Base-by-base conservation (phyloP, 2,329 filamentous ascomycete species). In the Lasiodiplodia sp. region DNA sequence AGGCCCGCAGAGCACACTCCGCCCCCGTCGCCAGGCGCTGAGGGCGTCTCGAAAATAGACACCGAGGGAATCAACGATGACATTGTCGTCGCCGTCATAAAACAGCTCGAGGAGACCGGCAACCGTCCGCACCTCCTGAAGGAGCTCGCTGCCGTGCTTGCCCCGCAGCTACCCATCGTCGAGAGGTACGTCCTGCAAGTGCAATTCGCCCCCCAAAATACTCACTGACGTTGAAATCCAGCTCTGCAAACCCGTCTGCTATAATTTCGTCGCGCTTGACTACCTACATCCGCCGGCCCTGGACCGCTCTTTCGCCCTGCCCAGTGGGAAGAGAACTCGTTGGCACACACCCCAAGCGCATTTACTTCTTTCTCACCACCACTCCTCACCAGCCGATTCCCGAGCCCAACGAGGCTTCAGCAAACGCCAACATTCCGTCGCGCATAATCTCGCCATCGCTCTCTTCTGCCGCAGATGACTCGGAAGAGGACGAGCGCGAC, bases 361-460 rank as follows among this genome's bases (percentile, higher is more conserved):
- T 96, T 57, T 98, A 97, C 84, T 98, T 96, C 82, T 98, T 94
- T 82, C 88, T 99, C 70, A 97, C 93, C 49, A 97, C 92, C n/a
- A 91, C 87, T 76, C 89, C 92, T 57, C 92, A 91, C 76, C 93
- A 95, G 77, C 89, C 93, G 47, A 88, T 98, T 23, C 93, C 93
- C 2, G 88, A 92, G 72, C 86, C 88, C 65, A 83, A 85, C 68
- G 83, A 87, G 74, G 79, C 82, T 74, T 75, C 85, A 72, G 78
- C 77, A 71, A 83, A 74, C 68, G 67, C 58, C 34, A 64, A 40
- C 16, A 81, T 79, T 66, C 82, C 84, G 70, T 82, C 84, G 68
- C 84, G 88, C 71, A 89, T 93, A 70, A 89, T 96, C 70, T 96
- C 95, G 2, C 95, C 95, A 0, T 95, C 93, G 23, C 84, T 96